Base-by-base conservation (phyloP, 176 grass and related monocot genomes). In the Dactylis glomerata region DNA sequence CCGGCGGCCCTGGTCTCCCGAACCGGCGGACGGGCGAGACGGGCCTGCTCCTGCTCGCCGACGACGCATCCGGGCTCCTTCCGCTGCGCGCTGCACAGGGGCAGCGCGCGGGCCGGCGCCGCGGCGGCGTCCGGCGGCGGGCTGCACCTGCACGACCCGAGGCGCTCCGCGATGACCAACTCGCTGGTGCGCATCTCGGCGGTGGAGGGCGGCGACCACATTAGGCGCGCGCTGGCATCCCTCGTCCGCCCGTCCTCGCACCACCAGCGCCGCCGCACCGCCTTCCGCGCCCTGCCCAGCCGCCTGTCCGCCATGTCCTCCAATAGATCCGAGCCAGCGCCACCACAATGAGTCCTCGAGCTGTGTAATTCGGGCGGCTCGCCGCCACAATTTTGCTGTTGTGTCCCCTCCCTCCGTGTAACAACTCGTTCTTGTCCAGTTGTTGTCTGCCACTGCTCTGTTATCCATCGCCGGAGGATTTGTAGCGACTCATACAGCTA, bases 11-110 rank as follows among this genome's bases (percentile, higher is more conserved):
- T 49, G 30, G 33, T 17, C 11, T 30, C 63, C 30, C 0, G 3
- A 47, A 0, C 59, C 27, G 9, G 51, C 27, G 19, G 58, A 14
- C 49, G 14, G 51, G 49, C 76, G 24, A 82, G 6, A 24, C 70
- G 23, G 74, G 67, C 83, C 31, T 97, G 92, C 55, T 32, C 91
- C 54, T 97, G 92, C 71, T 89, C 89, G 3, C 94, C 94, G 1
- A 88, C 92, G 2, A 92, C 87, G 27, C 94, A 97, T 57, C 92
- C 92, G 0, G 94, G 88, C 45, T 94, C 94, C 1, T 94, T 92
- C 90, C 80, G 92, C n/a, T 94, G 90, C 86, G 82, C 82, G 5
- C 76, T 92, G 17, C 92, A 92, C 73, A 77, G 80, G 66, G 61
- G 50, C 33, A 20, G 36, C 4, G n/a, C 63, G 10, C 74, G 17